phyloP scores from a whole-genome alignment of 805 yeast genomes.

The Wickerhamomyces xylosicus region DNA sequence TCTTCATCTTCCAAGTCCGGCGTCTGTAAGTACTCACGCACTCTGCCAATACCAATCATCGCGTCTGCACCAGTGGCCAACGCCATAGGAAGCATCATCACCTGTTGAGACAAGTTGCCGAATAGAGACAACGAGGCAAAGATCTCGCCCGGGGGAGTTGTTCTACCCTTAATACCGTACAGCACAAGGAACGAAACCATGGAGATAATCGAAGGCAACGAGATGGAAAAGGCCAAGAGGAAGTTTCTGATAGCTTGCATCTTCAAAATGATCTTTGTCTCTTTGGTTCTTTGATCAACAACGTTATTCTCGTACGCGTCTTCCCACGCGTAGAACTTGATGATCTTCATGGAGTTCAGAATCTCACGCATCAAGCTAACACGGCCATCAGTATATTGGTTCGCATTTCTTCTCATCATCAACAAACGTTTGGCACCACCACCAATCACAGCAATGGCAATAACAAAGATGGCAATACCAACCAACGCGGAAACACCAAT shows the following conservation, averaged over 20 bases:
- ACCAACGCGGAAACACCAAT: constrained; percentile 61
- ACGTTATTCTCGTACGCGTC: constrained; percentile 52
- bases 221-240: constrained; percentile 39
- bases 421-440: constrained; percentile 36
- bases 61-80: constrained; percentile 63
- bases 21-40: constrained; percentile 40
- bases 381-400: constrained; percentile 52
- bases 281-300: constrained; percentile 40
- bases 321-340: constrained; percentile 86
- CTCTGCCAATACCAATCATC: constrained; percentile 46
- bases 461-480: constrained; percentile 47
- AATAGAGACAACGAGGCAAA: constrained; percentile 66
- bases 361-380: constrained; percentile 54
- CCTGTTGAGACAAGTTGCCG: constrained; percentile 48
- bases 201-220: constrained; percentile 41
- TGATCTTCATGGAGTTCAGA: constrained; percentile 50
- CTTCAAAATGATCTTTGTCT: constrained; percentile 43
- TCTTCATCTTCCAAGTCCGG: constrained; percentile 32
- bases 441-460: constrained; percentile 37
- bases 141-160: constrained; percentile 43
- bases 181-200: constrained; percentile 39
- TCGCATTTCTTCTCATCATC: constrained; percentile 41
- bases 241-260: constrained; percentile 54
- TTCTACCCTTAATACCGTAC: constrained; percentile 26
- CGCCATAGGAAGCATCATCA: constrained; percentile 63